Conservation (phyloP, 169 alveolate species). For the Plasmodium gonderi region DNA sequence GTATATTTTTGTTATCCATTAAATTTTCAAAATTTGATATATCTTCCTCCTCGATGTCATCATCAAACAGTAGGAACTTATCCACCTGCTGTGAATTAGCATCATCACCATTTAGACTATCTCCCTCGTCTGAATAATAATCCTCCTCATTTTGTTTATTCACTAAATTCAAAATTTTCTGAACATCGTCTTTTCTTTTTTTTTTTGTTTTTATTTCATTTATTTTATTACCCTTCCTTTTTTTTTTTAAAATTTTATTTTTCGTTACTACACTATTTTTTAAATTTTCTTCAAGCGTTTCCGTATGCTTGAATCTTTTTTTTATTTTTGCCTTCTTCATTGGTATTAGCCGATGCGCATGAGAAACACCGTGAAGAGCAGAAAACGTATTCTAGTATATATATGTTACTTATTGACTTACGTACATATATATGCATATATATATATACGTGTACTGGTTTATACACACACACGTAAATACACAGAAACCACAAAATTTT, state of each 20-base stretch:
- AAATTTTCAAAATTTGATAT: constrained; percentile 9
- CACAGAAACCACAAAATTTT: neutral
- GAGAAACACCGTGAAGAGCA: neutral
- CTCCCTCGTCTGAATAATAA: constrained; percentile 23
- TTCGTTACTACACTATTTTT: constrained; percentile 31
- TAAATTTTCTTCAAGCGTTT: constrained; percentile 44
- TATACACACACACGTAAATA: neutral
- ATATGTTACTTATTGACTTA: no score
- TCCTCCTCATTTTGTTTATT: constrained; percentile 59
- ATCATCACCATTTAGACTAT: neutral
- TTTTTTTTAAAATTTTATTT: constrained; percentile 25
- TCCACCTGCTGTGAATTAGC: constrained; percentile 11
- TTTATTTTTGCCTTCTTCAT: constrained; percentile 36
- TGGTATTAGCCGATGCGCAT: neutral
- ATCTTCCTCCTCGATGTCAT: constrained; percentile 56
- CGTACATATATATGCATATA: neutral
- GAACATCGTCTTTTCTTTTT: constrained; percentile 21
- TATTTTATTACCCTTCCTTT: constrained; percentile 13
- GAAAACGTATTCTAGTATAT: neutral
- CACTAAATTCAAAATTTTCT: constrained; percentile 39
- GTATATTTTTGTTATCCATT: constrained; percentile 11
- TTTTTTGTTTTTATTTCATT: neutral
- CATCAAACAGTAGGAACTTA: constrained; percentile 70
- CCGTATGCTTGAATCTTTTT: constrained; percentile 18
- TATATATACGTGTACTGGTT: neutral